Evolutionary conservation across 23 red algal genomes (phyloP).

Genomic region (Gracilaria domingensis): DNA sequence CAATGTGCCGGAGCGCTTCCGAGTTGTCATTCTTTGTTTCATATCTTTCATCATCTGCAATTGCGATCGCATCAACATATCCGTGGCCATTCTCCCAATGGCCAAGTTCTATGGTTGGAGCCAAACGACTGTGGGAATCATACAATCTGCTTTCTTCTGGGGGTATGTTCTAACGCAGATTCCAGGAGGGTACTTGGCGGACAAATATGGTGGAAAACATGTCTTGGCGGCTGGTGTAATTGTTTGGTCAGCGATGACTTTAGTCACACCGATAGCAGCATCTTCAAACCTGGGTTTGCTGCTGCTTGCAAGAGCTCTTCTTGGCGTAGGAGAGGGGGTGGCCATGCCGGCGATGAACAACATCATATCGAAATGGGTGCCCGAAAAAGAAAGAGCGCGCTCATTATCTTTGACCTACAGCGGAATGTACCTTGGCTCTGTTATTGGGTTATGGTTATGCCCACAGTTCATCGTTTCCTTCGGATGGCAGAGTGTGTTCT

Average conservation of each 20-base stretch:
- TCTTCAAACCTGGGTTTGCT: conserved; percentile 60
- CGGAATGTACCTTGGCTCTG: conserved; percentile 96
- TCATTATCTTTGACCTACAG: conserved; percentile 92
- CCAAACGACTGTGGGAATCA: conserved; percentile 89
- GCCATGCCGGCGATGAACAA: conserved; percentile 99
- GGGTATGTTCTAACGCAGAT: conserved; percentile 98
- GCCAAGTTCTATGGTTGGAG: conserved; percentile 86
- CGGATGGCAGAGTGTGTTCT: conserved; percentile 98
- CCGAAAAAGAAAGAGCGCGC: conserved; percentile 87
- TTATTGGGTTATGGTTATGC: conserved; percentile 90
- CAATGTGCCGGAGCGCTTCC: conserved; percentile 71
- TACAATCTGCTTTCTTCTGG: conserved; percentile 96
- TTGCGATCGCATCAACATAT: conserved; percentile 94
- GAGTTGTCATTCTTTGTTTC: conserved; percentile 89
- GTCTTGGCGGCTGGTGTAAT: conserved; percentile 90
- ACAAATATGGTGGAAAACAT: conserved; percentile 87
- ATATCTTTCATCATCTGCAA: conserved; percentile 96
- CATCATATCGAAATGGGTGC: conserved; percentile 95
- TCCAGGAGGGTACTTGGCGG: conserved; percentile 89
- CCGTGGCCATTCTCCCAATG: conserved; percentile 99
- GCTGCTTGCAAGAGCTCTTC: conserved; percentile 84
- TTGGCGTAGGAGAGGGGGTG: conserved; percentile 98
- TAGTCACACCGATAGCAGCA: conserved; percentile 94
- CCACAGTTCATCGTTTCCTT: conserved; percentile 83
- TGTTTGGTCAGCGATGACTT: conserved; percentile 95